Evolutionary conservation across 208 protist species (phyloP).

Genomic region (Polymyxa betae): DNA sequence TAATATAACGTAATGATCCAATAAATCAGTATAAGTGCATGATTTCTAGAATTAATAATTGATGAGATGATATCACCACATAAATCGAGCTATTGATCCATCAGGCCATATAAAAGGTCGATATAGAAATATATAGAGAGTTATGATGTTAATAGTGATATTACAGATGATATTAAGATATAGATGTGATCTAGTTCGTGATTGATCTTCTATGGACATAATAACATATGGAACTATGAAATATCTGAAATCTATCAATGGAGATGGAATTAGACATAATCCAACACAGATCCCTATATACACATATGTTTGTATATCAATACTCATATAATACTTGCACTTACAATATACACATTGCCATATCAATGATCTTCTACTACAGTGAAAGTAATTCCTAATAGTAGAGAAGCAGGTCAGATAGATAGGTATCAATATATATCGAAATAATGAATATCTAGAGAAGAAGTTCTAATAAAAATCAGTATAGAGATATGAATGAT

Average conservation of each 20-base stretch:
- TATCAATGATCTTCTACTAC: too few species aligned
- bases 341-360: not conserved
- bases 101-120: constrained; percentile 57
- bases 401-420: constrained; percentile 15
- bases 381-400: too few species aligned
- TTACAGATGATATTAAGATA: not conserved
- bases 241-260: constrained; percentile 59
- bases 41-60: too few species aligned
- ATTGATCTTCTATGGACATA: constrained; percentile 50
- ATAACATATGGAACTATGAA: constrained; percentile 61
- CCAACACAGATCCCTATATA: not conserved
- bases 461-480: constrained; percentile 33
- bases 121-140: constrained; percentile 55
- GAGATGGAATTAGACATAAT: constrained; percentile 50
- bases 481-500: not conserved
- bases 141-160: constrained; percentile 25
- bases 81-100: constrained; percentile 56
- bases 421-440: not conserved
- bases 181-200: not conserved
- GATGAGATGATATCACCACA: too few species aligned
- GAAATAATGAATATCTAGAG: not conserved
- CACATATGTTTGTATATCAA: not conserved
- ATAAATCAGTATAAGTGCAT: too few species aligned
- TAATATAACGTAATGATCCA: too few species aligned
- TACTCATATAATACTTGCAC: not conserved